These are phyloP conservation scores for Ceratocystis ficicola DNA, from an alignment of 2,329 filamentous ascomycete genomes.

Conservation along the genomic window DNA sequence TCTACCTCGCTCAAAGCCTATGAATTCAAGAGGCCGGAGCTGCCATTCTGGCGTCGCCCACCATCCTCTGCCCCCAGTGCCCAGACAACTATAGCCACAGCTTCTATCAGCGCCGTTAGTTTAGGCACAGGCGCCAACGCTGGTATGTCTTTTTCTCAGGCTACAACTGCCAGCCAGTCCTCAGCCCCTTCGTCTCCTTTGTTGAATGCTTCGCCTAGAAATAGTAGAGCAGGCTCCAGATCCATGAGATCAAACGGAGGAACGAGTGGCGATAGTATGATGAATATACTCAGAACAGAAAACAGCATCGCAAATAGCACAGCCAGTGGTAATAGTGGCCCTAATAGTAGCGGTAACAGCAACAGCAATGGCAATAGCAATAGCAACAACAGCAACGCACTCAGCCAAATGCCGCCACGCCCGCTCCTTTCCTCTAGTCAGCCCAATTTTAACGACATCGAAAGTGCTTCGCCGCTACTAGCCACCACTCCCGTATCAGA, in stretches of 20 bases:
- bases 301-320: background rate
- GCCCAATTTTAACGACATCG: slow-evolving; percentile 24
- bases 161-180: slow-evolving; percentile 33
- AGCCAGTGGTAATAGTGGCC: background rate
- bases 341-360: background rate
- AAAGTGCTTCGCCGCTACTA: slow-evolving; percentile 24
- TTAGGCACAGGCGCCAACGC: slow-evolving; percentile 15
- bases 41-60: slow-evolving; percentile 10
- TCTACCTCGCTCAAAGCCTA: background rate
- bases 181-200: slow-evolving; percentile 26
- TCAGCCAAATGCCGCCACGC: slow-evolving; percentile 13
- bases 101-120: slow-evolving; percentile 20
- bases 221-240: background rate
- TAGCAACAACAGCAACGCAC: slow-evolving; percentile 4
- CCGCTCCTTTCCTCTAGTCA: slow-evolving; percentile 23
- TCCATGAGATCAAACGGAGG: slow-evolving; percentile 10
- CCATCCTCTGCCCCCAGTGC: background rate
- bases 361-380: background rate
- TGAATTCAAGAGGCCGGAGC: slow-evolving; percentile 4
- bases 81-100: background rate
- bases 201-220: slow-evolving; percentile 25
- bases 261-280: background rate
- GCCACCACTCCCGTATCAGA: background rate
- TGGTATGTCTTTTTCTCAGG: slow-evolving; percentile 33
- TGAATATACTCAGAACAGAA: background rate